phyloP scores from a whole-genome alignment of 1,284 basidiomycete species.

The Wallemia hederae region DNA sequence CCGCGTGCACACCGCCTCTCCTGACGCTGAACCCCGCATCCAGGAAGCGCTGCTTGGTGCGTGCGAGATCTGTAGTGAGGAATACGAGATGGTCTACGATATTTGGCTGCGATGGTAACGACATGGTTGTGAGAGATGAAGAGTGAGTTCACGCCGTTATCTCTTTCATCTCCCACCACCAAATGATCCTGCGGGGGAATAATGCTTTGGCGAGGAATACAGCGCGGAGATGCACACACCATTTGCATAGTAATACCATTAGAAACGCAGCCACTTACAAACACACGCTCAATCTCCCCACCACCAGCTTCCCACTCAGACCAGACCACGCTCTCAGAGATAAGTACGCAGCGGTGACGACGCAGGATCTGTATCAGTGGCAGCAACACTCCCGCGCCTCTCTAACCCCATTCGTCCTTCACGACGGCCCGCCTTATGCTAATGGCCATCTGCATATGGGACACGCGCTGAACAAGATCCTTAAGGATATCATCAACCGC shows the following conservation, averaged over 20 bases:
- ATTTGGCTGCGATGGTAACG: neutral
- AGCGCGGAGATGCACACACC: neutral
- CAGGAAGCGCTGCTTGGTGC: neutral
- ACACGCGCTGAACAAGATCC: constrained; percentile 83
- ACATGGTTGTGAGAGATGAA: neutral
- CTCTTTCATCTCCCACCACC: too few relatives aligned
- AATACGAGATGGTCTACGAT: neutral
- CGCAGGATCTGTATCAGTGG: constrained; percentile 50
- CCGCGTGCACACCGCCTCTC: neutral
- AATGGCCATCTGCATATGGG: constrained; percentile 91
- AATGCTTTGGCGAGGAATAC: too few relatives aligned
- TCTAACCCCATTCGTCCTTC: constrained; percentile 37
- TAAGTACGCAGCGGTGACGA: constrained; percentile 31
- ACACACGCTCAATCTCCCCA: constrained; percentile 54
- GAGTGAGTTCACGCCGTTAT: too few relatives aligned
- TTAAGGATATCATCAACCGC: constrained; percentile 87
- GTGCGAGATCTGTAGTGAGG: neutral
- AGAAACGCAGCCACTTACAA: constrained; percentile 18
- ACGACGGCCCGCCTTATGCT: constrained; percentile 93
- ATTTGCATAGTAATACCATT: too few relatives aligned
- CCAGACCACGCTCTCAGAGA: constrained; percentile 36
- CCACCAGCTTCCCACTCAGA: constrained; percentile 50
- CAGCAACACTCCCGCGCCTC: constrained; percentile 21
- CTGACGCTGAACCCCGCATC: neutral
- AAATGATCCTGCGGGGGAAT: too few relatives aligned